Evolutionary conservation across 768 basidiomycete species (phyloP), one percentile per base, ranked within the genome.

Genomic region (Russula sp.): DNA sequence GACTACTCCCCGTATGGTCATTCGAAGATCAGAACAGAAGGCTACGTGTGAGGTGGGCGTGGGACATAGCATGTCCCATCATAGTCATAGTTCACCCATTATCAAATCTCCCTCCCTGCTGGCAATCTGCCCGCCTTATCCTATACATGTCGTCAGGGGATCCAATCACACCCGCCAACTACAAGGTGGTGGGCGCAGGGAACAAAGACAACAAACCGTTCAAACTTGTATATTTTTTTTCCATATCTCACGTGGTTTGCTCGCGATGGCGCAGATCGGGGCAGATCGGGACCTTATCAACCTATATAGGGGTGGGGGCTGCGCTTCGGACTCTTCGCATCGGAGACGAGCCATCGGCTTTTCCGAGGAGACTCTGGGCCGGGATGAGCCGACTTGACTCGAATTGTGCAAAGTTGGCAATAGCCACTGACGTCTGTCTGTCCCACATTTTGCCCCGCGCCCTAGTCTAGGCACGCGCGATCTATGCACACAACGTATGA

Each of bases 281-380:
- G 59, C 48, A 61, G 64, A 65, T 65, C 64, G 64, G 60, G 59
- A 24, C 50, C 59, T 65, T 65, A 65, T 65, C 64, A 65, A 52
- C 59, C 64, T 61, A 61, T 65, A 42, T 56, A 65, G 64, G 64
- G 55, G 58, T 56, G 57, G 59, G 49, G 49, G 58, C 57, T 40
- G 52, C 57, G 55, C 54, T 55, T 56, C 56, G 42, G 64, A 26
- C 6, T 16, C 26, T 57, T 61, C 55, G 59, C 59, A 44, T 65
- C 60, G 55, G 59, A 65, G 59, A 61, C 64, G 64, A 65, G 9
- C 49, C 55, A 48, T 65, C 59, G 64, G 64, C 57, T 65, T 57
- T 44, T 48, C 64, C 64, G 64, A 61, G 59, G 60, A 61, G n/a
- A n/a, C n/a, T n/a, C 54, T 40, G 14, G n/a, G 6, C 51, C 51